Percentiles rank a stretch among this genome's conserved stretches.
Conservation (phyloP, 495 filamentous ascomycete species). For the Penicilliopsis zonata region DNA sequence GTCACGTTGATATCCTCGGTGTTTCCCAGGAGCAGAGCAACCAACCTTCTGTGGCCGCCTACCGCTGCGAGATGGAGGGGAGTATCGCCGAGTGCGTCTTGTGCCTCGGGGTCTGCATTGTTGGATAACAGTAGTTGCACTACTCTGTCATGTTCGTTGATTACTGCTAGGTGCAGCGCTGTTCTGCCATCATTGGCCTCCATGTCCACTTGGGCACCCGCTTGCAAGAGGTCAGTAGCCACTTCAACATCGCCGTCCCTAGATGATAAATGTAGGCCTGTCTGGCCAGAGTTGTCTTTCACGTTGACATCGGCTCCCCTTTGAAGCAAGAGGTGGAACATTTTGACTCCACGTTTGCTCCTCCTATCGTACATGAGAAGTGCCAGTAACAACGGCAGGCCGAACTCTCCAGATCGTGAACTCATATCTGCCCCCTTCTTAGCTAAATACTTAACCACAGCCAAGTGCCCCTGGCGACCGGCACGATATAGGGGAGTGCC, state of each 20-base stretch:
- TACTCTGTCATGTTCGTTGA: constrained; percentile 18
- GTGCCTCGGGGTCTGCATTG: constrained; percentile 16
- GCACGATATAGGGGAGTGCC: constrained; percentile 14
- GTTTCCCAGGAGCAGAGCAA: constrained; percentile 26
- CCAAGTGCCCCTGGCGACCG: constrained; percentile 11
- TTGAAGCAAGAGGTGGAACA: constrained; percentile 16
- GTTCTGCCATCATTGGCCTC: constrained; percentile 10
- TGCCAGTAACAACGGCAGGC: constrained; percentile 9
- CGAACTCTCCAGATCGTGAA: constrained; percentile 4
- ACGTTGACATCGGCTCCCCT: constrained; percentile 27
- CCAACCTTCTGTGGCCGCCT: constrained; percentile 18
- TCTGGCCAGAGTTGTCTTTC: constrained; percentile 17
- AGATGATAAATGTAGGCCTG: constrained; percentile 23
- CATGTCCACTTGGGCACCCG: constrained; percentile 11
- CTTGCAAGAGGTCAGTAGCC: constrained; percentile 13
- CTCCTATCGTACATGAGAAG: constrained; percentile 9
- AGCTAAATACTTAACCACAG: constrained; percentile 12
- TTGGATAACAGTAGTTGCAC: constrained; percentile 16
- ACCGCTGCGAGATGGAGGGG: constrained; percentile 26
- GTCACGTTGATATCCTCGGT: constrained; percentile 28
- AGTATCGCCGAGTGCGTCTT: constrained; percentile 15
- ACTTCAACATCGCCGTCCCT: constrained; percentile 11
- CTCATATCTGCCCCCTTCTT: constrained; percentile 14
- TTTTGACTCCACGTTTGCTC: constrained; percentile 7
- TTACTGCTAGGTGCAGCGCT: constrained; percentile 21